Evolutionary conservation across 2,329 filamentous ascomycete species (phyloP), one percentile per base, ranked within the genome.

Genomic region (Tolypocladium sp.): DNA sequence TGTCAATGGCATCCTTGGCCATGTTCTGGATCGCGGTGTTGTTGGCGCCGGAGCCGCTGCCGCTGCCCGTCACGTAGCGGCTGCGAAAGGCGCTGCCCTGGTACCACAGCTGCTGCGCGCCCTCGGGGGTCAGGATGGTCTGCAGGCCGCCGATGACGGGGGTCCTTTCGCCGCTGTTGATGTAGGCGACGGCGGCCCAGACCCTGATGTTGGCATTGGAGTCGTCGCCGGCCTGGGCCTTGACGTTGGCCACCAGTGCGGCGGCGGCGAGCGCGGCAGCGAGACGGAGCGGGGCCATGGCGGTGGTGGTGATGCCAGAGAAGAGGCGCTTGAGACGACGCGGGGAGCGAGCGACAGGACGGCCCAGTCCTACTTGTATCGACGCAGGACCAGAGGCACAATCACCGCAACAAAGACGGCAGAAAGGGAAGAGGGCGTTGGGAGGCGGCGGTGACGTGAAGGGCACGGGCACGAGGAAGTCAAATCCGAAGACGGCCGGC

Each of bases 131-230:
- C 33, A 86, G 70, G 27, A 72, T 55, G 13, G 71, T 67, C 6
- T 67, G 61, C 8, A 68, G 60, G 4, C 65, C 46, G 17, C 69
- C 67, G 1, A 69, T 54, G 2, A 72, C 53, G 2, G 82, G 82
- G 5, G 76, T 81, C 46, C 74, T 79, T 66, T 86, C 82, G 65
- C 83, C 83, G 64, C 84, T 71, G 61, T 78, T 71, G 62, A 82
- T 64, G 66, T 76, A 81, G 30, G 74, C 76, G 51, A 79, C 76
- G 0, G 76, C 77, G 4, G 78, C 76, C 78, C 79, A 82, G 56
- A 83, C 75, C 33, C 71, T 77, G 56, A 75, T 72, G 44, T 68
- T 69, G 7, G 37, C 42, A 27, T 61, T 59, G 12, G 68, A 65
- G 46, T 69, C 69, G n/a, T 41, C 57, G 37, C 62, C 60, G 15